Base-by-base conservation (phyloP, 805 yeast species). In the Lipomyces chichibuensis region DNA sequence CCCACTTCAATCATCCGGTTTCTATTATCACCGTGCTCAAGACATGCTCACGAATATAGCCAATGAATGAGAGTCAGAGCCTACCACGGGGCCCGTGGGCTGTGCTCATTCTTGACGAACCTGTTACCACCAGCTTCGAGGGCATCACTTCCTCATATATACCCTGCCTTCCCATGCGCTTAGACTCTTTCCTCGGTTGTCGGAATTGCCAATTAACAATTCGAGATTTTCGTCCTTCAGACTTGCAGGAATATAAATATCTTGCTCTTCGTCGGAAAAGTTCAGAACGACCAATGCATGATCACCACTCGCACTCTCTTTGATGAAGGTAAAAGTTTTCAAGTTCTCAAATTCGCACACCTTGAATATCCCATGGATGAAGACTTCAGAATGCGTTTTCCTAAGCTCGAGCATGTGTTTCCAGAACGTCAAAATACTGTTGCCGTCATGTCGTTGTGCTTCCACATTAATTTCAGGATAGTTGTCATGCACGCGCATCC, bases 401-500 rank as follows among this genome's bases (percentile, higher is more conserved):
- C 88, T 82, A 23, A 80, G 64, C 54, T 73, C 67, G 70, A 85
- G 74, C 14, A 82, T 79, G 68, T 77, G 75, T 69, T 77, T 79
- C 82, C 84, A 85, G 77, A 83, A 85, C 63, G 75, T 71, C 66
- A 81, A 77, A 46, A 84, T 78, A 0, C 88, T 84, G 61, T 80
- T 69, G 5, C 82, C 81, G 72, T 84, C 85, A 57, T 78, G 66
- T 27, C 76, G 71, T 74, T 85, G 87, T 6, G 76, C 83, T 85
- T 80, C 72, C 84, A 87, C 75, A 81, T 85, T 85, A 71, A 84
- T 79, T 60, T 81, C 80, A 66, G 74, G 75, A 76, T 81, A 84
- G 72, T 81, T 81, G 69, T 83, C 85, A 71, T 83, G 82, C 71
- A 82, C 80, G 67, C 78, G 77, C 75, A 80, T 83, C 87, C 87